Evolutionary conservation across 257 asterid genomes (phyloP), one percentile per base, ranked within the genome.

Genomic region (Rubia yunnanensis): DNA sequence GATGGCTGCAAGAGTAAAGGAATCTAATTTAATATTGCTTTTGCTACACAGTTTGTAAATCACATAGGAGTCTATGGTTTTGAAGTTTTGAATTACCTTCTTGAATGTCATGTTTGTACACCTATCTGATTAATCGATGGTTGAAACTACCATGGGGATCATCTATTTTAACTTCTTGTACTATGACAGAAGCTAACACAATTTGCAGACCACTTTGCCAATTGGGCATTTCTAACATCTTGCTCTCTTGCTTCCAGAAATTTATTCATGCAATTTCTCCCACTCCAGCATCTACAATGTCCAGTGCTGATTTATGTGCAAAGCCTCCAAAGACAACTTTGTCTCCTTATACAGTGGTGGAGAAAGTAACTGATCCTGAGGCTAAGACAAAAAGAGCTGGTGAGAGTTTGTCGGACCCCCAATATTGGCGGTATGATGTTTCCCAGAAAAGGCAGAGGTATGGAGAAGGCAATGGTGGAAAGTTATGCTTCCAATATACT

Each of bases 221-320:
- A 56, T 54, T 8, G 0, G 41, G 46, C 64, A 41, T 56, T 32
- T 67, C 60, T 64, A 23, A 69, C 26, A 10, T 54, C 27, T 65
- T 27, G 27, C 26, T 70, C 68, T 67, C 53, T 32, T 69, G 61
- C 64, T 68, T 67, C 41, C 99, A 92, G 97, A 92, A 92, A 76
- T 92, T 92, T 81, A 82, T 89, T 76, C 99, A 89, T 74, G 99
- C 97, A 24, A 89, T 92, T 71, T 92, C 99, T 50, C 96, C 94
- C 64, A 84, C 85, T 79, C 99, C 99, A 68, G 87, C 99, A 58
- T 84, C 94, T 70, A 74, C 78, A 69, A 92, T 89, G 99, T 84
- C 96, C 8, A 41, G 80, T 57, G 75, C 86, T 63, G 97, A 92
- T 77, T 73, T 92, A 62, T 77, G 86, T 65, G 60, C 82, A 63